phyloP scores from a whole-genome alignment of 225 moss, liverwort and hornwort genomes.

The Neckera pumila region DNA sequence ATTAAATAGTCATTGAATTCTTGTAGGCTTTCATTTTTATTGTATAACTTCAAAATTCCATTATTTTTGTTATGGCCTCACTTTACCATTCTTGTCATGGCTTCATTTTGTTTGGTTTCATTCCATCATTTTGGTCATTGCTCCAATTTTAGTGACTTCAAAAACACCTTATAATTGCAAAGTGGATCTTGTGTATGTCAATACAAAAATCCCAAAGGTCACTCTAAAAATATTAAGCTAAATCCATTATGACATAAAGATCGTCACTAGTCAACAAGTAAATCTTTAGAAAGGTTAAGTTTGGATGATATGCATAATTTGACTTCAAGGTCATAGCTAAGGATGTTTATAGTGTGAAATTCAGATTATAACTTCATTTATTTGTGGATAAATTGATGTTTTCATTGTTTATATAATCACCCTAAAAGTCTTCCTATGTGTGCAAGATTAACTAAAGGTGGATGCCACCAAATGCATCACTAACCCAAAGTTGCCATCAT shows the following conservation, averaged over 20 bases:
- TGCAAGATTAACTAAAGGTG: background rate
- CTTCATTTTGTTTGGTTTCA: background rate
- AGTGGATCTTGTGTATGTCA: accelerated
- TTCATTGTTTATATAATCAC: accelerated
- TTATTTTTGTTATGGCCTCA: accelerated
- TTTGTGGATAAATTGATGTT: background rate
- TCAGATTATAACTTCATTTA: background rate
- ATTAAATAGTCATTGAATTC: background rate
- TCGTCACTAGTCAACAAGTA: accelerated
- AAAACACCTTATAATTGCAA: accelerated
- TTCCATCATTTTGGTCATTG: accelerated
- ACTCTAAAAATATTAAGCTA: too few species aligned
- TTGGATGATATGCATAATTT: background rate
- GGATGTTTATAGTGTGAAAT: background rate
- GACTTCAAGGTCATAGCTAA: background rate
- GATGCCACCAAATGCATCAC: accelerated
- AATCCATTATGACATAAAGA: background rate
- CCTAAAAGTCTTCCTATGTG: background rate
- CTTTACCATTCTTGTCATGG: background rate
- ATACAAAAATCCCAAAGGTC: background rate
- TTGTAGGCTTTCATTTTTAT: background rate
- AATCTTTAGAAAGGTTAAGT: background rate
- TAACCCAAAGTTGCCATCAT: accelerated
- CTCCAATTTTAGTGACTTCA: background rate
- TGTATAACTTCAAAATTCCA: background rate